Conservation (phyloP, 1,139 yeast species). For the Hansenula lynferdii region DNA sequence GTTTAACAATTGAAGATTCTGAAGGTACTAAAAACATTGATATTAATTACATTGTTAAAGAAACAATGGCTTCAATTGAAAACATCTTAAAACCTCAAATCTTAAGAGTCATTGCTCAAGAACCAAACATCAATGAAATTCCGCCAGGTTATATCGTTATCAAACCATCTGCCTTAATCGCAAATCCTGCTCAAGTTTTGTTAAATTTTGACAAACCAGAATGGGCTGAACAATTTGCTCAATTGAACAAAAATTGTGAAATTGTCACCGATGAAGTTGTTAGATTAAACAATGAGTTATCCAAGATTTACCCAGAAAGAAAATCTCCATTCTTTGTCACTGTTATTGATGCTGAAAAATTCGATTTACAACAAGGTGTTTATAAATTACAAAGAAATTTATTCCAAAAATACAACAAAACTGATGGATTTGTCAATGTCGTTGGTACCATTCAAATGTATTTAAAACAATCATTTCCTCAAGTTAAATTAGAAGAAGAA, state of each 20-base stretch:
- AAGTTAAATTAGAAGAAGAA: constrained; percentile 58
- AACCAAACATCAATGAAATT: constrained; percentile 50
- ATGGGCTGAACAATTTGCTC: constrained; percentile 50
- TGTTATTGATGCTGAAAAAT: constrained; percentile 91
- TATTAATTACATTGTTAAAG: constrained; percentile 58
- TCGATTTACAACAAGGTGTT: constrained; percentile 84
- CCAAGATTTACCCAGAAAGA: constrained; percentile 56
- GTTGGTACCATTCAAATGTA: constrained; percentile 96
- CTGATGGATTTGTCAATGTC: constrained; percentile 54
- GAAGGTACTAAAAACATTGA: constrained; percentile 64
- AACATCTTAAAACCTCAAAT: constrained; percentile 74
- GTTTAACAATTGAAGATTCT: constrained; percentile 90
- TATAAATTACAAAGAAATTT: constrained; percentile 84
- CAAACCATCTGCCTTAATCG: constrained; percentile 88
- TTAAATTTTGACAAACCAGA: constrained; percentile 53
- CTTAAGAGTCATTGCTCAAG: constrained; percentile 39
- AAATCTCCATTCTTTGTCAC: constrained; percentile 79
- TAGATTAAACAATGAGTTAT: constrained; percentile 45
- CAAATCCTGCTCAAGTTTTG: constrained; percentile 73
- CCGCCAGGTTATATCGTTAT: constrained; percentile 86
- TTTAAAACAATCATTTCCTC: constrained; percentile 61
- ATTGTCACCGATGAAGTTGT: constrained; percentile 51
- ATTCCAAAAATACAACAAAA: constrained; percentile 67
- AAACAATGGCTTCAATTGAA: constrained; percentile 63
- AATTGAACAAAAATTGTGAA: constrained; percentile 62